Evolutionary conservation across 345 rosid species (phyloP).

Genomic region (Schrenkiella parvula): DNA sequence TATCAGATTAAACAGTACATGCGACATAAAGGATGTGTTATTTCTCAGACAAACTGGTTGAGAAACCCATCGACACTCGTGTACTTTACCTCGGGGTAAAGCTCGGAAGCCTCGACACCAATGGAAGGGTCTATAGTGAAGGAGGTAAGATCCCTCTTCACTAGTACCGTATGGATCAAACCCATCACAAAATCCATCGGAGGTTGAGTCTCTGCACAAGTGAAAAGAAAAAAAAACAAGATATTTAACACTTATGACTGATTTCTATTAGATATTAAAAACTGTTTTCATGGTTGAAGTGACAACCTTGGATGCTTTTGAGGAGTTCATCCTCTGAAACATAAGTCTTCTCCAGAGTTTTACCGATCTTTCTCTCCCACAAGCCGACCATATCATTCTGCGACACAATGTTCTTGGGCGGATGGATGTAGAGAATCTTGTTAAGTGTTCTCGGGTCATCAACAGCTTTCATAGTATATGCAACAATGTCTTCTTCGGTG

Average conservation of each 20-base stretch:
- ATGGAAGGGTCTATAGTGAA: slow-evolving; percentile 32
- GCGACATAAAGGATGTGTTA: neutral
- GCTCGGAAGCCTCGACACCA: slow-evolving; percentile 57
- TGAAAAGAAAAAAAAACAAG: neutral
- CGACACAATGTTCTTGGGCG: slow-evolving; percentile 59
- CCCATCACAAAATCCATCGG: slow-evolving; percentile 35
- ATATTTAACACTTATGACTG: neutral
- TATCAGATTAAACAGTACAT: neutral
- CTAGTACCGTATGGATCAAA: slow-evolving; percentile 34
- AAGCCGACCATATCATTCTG: slow-evolving; percentile 58
- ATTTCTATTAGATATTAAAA: neutral
- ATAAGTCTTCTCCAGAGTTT: slow-evolving; percentile 51
- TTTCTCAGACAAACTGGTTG: slow-evolving; percentile 31
- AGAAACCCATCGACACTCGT: slow-evolving; percentile 43
- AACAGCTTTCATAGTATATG: slow-evolving; percentile 51
- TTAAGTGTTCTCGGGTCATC: slow-evolving; percentile 68
- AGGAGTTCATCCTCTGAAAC: slow-evolving; percentile 62
- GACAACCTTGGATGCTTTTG: slow-evolving; percentile 53
- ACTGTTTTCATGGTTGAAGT: neutral
- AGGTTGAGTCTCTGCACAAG: slow-evolving; percentile 55
- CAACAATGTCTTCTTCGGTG: slow-evolving; percentile 61
- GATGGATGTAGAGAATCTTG: slow-evolving; percentile 61
- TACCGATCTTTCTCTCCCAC: slow-evolving; percentile 72
- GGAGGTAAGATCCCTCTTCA: slow-evolving; percentile 41
- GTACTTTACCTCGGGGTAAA: slow-evolving; percentile 55